Base-by-base conservation (phyloP, 371 early-diverging fungal species). In the Conidiobolus coronatus region DNA sequence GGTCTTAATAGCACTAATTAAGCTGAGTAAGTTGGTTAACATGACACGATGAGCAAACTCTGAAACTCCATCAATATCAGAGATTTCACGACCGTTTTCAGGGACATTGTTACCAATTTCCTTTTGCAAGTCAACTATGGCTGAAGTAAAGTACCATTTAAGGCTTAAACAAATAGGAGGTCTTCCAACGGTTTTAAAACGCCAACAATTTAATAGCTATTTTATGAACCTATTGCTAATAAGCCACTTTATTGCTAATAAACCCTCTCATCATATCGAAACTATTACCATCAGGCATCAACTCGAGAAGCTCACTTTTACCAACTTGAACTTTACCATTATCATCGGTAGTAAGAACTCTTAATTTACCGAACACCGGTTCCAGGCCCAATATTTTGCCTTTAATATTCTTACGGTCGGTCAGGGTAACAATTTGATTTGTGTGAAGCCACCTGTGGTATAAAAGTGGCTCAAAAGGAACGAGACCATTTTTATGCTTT, bases 201-300 rank as follows among this genome's bases (percentile, higher is more conserved):
- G n/a, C n/a, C n/a, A n/a, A n/a, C n/a, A n/a, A n/a, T n/a, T n/a
- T n/a, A n/a, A n/a, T n/a, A n/a, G n/a, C n/a, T n/a, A n/a, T n/a
- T n/a, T n/a, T n/a, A n/a, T n/a, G n/a, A n/a, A n/a, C n/a, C n/a
- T n/a, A n/a, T n/a, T n/a, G n/a, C n/a, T n/a, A n/a, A n/a, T n/a
- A n/a, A n/a, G n/a, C n/a, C n/a, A n/a, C n/a, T n/a, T 89, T 87
- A n/a, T 68, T 65, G 17, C 64, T 64, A 49, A 94, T 79, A 40
- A 95, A 58, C 0, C 88, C 87, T 42, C 77, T 74, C 60, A 92
- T 65, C 87, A 93, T 88, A 56, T 95, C 95, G 58, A 95, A 95
- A 20, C 81, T 77, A 56, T 93, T 93, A 9, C 93, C 93, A 54
- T 91, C 93, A 1, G 95, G 95, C 57, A 86, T 84, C 40, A 95